phyloP scores from a whole-genome alignment of 805 yeast species.

The Isabelozyma rhagii region DNA sequence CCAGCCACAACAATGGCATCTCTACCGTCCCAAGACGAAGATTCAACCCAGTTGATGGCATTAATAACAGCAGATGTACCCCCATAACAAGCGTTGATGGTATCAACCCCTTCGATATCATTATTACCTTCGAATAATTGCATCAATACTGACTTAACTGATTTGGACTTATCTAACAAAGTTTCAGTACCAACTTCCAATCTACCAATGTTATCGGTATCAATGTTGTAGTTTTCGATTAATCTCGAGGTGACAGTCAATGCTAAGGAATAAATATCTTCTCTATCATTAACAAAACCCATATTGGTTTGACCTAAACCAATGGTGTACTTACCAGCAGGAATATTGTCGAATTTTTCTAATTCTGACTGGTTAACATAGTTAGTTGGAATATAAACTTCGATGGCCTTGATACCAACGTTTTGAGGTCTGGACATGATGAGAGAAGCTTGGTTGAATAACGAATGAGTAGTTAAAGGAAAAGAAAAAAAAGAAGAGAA shows the following conservation, averaged over 20 bases:
- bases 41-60: slow-evolving; percentile 93
- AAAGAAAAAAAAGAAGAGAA: not conserved
- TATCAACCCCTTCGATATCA: slow-evolving; percentile 95
- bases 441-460: not conserved
- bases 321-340: slow-evolving; percentile 95
- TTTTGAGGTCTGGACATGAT: slow-evolving; percentile 41
- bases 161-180: slow-evolving; percentile 91
- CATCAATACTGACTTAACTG: slow-evolving; percentile 93
- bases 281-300: slow-evolving; percentile 96
- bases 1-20: slow-evolving; percentile 96
- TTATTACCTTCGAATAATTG: slow-evolving; percentile 85
- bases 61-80: slow-evolving; percentile 95
- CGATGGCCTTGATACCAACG: slow-evolving; percentile 96
- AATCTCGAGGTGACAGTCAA: slow-evolving; percentile 81
- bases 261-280: slow-evolving; percentile 93
- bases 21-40: slow-evolving; percentile 96
- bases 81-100: slow-evolving; percentile 97
- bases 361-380: slow-evolving; percentile 82
- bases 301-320: slow-evolving; percentile 98
- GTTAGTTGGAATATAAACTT: slow-evolving; percentile 75
- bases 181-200: slow-evolving; percentile 99
- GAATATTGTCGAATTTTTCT: slow-evolving; percentile 79
- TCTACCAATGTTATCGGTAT: slow-evolving; percentile 80
- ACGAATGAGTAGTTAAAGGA: not conserved
- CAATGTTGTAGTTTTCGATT: slow-evolving; percentile 77